Evolutionary conservation across 129 eudicot genomes (phyloP).

Genomic region (Apium graveolens): DNA sequence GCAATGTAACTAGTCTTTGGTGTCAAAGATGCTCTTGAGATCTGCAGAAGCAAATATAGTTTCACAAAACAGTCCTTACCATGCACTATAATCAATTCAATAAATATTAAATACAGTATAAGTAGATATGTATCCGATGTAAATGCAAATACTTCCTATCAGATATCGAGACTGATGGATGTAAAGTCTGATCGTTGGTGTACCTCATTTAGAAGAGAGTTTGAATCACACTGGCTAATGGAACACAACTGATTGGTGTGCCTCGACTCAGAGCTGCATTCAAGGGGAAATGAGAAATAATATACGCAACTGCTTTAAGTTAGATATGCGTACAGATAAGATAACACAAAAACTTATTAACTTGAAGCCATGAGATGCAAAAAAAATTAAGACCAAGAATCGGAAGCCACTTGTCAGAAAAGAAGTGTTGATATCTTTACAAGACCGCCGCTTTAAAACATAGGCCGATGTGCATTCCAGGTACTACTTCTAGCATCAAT

Average conservation of each 20-base stretch:
- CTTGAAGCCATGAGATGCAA: neutral
- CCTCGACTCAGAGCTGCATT: slow-evolving; percentile 48
- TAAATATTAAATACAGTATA: neutral
- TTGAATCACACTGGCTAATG: slow-evolving; percentile 58
- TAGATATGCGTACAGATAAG: neutral
- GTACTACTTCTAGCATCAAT: neutral
- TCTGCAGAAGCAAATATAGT: slow-evolving; percentile 24
- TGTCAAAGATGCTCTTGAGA: slow-evolving; percentile 48
- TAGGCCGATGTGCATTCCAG: neutral
- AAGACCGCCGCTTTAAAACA: neutral
- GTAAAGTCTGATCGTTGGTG: neutral
- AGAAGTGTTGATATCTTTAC: neutral
- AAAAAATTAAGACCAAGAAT: neutral
- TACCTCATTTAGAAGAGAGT: slow-evolving; percentile 70
- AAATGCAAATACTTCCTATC: neutral
- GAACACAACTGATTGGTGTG: slow-evolving; percentile 62
- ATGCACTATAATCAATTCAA: neutral
- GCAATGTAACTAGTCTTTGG: slow-evolving; percentile 68
- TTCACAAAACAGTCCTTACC: neutral
- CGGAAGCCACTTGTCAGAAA: neutral
- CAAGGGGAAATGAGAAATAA: neutral
- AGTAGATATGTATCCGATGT: neutral
- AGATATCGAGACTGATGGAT: neutral
- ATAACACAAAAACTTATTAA: neutral
- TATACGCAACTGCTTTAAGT: slow-evolving; percentile 1